A percentile compares a stretch with the other conserved stretches of the same genome.
Conservation (phyloP, 306 rosid species). For the Ziziphus jujuba region DNA sequence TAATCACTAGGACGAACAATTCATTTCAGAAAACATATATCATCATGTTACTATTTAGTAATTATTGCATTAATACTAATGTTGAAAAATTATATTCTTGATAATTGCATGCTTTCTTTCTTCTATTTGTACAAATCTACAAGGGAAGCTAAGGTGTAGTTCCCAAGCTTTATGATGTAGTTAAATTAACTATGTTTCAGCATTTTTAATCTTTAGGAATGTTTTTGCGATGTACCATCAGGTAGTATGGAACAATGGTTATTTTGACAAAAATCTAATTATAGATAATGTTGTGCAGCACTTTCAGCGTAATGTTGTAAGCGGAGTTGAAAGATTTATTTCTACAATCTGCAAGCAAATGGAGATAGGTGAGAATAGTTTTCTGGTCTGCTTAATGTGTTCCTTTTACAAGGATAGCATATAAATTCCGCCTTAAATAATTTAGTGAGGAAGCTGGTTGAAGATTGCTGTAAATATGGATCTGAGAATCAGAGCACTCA, state of each 20-base stretch:
- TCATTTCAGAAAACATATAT: too few relatives aligned
- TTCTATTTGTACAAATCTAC: slow-evolving; percentile 80
- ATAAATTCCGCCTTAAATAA: slow-evolving; percentile 24
- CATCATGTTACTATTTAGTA: too few relatives aligned
- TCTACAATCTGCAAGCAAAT: slow-evolving; percentile 78
- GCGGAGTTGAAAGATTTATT: slow-evolving; percentile 67
- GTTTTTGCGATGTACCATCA: slow-evolving; percentile 1
- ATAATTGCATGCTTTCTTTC: too few relatives aligned
- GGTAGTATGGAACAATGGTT: slow-evolving; percentile 6
- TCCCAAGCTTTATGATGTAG: neutral
- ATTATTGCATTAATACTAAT: too few relatives aligned
- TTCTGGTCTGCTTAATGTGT: slow-evolving; percentile 18
- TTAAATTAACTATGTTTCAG: neutral
- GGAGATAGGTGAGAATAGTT: slow-evolving; percentile 63
- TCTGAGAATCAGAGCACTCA: slow-evolving; percentile 46
- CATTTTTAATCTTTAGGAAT: neutral
- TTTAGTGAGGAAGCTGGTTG: slow-evolving; percentile 75
- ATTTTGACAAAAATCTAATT: slow-evolving; percentile 20
- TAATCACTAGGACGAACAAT: too few relatives aligned
- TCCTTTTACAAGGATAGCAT: slow-evolving; percentile 23
- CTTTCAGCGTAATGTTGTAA: slow-evolving; percentile 82
- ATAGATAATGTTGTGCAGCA: slow-evolving; percentile 45
- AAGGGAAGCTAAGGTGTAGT: slow-evolving; percentile 68
- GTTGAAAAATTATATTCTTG: too few relatives aligned
- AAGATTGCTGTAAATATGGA: slow-evolving; percentile 76